A percentile compares a stretch with the other conserved stretches of the same genome.
Conservation (phyloP, 495 filamentous ascomycete species). For the Astrothelium subdiscretum region DNA sequence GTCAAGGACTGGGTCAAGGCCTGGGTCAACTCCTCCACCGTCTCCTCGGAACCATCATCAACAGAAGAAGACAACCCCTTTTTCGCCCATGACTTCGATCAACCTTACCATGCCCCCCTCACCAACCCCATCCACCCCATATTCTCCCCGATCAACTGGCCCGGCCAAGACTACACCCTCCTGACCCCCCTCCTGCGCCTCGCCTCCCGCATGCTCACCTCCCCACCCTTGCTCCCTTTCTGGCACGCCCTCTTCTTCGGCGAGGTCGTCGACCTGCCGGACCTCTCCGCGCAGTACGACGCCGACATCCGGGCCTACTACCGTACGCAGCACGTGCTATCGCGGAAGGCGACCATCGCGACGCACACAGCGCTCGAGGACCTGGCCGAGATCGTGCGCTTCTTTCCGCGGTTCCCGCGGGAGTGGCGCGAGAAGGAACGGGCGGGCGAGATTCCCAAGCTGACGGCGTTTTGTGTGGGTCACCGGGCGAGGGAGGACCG, state of each 20-base stretch:
- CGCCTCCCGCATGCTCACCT: not conserved
- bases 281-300: not conserved
- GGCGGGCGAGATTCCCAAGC: too few relatives aligned
- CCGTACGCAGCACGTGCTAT: not conserved
- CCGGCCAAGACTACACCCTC: not conserved
- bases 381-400: not conserved
- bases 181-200: not conserved
- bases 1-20: too few relatives aligned
- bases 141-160: not conserved
- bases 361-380: not conserved
- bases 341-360: not conserved
- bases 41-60: too few relatives aligned
- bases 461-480: not conserved
- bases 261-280: not conserved
- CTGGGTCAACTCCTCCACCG: not conserved
- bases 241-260: not conserved
- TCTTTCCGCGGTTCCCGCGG: not conserved
- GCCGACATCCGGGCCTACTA: not conserved
- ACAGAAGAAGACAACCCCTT: not conserved
- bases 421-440: not conserved
- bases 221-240: not conserved
- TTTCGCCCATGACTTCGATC: not conserved
- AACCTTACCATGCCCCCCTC: not conserved
- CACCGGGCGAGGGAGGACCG: not conserved
- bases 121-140: not conserved